phyloP scores from a whole-genome alignment of 2,329 filamentous ascomycete species.

The Huntiella savannae region DNA sequence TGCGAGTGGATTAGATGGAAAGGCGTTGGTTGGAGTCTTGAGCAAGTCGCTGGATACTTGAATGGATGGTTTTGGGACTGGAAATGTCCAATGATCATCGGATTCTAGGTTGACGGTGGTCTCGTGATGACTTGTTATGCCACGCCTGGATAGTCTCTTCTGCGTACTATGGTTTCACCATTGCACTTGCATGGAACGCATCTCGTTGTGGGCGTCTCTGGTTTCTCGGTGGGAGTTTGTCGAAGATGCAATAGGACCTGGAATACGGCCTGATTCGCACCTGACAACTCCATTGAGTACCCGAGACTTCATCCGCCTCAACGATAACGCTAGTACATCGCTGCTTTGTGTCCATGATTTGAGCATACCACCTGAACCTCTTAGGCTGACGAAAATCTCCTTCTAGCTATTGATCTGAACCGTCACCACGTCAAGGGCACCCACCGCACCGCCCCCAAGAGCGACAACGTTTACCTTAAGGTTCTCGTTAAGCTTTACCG shows the following conservation, averaged over 20 bases:
- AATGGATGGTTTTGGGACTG: neutral
- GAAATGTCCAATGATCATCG: no score
- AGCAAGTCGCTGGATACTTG: neutral
- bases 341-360: slow-evolving; percentile 19
- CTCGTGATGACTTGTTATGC: neutral
- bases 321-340: slow-evolving; percentile 7
- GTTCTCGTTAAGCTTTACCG: slow-evolving; percentile 96
- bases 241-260: neutral
- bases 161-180: slow-evolving; percentile 11
- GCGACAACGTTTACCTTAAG: slow-evolving; percentile 94
- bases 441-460: slow-evolving; percentile 92
- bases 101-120: neutral
- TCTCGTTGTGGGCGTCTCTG: neutral
- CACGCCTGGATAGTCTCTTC: slow-evolving; percentile 4
- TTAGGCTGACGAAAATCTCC: slow-evolving; percentile 16
- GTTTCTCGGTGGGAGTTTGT: neutral
- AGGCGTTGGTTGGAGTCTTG: neutral
- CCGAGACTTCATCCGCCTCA: neutral
- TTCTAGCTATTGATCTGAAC: slow-evolving; percentile 53
- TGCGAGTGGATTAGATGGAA: slow-evolving; percentile 28
- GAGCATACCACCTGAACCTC: slow-evolving; percentile 36
- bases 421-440: slow-evolving; percentile 49
- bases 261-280: slow-evolving; percentile 5
- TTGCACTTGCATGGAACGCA: slow-evolving; percentile 4
- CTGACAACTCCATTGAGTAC: neutral